These are phyloP conservation scores for Dendrothele bispora DNA, from an alignment of 768 basidiomycete species.

Conservation along the genomic window DNA sequence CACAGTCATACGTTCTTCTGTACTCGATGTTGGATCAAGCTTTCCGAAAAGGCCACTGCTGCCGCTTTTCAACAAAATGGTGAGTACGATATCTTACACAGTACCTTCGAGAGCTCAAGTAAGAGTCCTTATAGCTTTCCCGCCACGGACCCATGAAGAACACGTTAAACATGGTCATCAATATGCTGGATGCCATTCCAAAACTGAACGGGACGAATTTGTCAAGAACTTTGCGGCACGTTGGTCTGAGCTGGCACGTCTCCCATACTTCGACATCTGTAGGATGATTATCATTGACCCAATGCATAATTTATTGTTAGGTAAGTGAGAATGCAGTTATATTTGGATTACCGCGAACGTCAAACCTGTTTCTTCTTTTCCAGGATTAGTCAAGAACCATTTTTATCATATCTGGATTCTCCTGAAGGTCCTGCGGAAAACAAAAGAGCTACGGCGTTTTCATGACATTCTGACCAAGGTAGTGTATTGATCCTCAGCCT, in stretches of 20 bases:
- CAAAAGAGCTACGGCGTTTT: conserved; percentile 9
- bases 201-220: conserved; percentile 11
- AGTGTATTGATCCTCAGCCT: no score
- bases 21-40: conserved; percentile 32
- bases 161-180: conserved; percentile 11
- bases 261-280: conserved; percentile 29
- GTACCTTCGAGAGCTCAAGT: neutral
- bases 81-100: neutral
- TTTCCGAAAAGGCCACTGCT: conserved; percentile 18
- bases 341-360: no score
- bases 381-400: conserved; percentile 19
- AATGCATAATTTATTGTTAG: conserved; percentile 33
- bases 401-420: conserved; percentile 23
- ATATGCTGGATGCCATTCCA: conserved; percentile 5
- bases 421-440: conserved; percentile 14
- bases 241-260: conserved; percentile 22
- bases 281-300: conserved; percentile 29
- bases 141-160: conserved; percentile 10
- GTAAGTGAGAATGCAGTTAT: conserved; percentile 3
- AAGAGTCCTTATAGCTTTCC: neutral
- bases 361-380: neutral
- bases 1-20: conserved; percentile 33
- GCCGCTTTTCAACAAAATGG: conserved; percentile 19
- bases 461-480: conserved; percentile 11
- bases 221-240: conserved; percentile 16